These are phyloP conservation scores for Rhytidhysteron rufulum DNA, from an alignment of 2,329 filamentous ascomycete genomes.

Conservation along the genomic window DNA sequence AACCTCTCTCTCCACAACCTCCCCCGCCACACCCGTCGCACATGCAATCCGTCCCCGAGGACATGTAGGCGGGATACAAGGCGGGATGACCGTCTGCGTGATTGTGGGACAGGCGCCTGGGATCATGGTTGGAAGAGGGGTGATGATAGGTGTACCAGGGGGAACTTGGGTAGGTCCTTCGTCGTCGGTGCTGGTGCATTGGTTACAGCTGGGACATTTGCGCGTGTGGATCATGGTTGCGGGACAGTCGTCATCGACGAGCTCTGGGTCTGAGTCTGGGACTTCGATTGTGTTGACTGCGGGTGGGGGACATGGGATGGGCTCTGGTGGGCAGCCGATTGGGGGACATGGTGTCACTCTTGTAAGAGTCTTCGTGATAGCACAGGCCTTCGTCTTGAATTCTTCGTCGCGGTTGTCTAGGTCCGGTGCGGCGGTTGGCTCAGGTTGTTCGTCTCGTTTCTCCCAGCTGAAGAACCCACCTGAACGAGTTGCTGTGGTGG, in stretches of 20 bases:
- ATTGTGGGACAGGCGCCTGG: slow-evolving; percentile 5
- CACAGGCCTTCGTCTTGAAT: slow-evolving; percentile 5
- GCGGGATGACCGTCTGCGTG: slow-evolving; percentile 10
- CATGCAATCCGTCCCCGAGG: slow-evolving; percentile 11
- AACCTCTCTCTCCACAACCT: slow-evolving; percentile 6
- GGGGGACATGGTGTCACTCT: slow-evolving; percentile 6
- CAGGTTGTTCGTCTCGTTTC: background rate
- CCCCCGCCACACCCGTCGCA: slow-evolving; percentile 9
- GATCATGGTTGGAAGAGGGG: background rate
- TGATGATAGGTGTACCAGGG: too few relatives aligned
- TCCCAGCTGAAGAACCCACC: background rate
- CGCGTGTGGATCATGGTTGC: slow-evolving; percentile 7
- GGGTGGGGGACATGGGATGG: background rate
- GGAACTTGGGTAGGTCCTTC: background rate
- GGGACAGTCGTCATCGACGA: slow-evolving; percentile 5
- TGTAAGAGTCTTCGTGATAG: slow-evolving; percentile 8
- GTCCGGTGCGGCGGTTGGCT: too few relatives aligned
- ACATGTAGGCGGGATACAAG: slow-evolving; percentile 16
- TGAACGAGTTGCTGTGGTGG: background rate
- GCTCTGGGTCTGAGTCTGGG: background rate
- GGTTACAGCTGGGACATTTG: slow-evolving; percentile 8
- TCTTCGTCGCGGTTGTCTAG: slow-evolving; percentile 3
- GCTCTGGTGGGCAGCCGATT: slow-evolving; percentile 5
- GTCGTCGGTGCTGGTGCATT: slow-evolving; percentile 8
- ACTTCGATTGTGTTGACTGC: background rate